Conservation (phyloP, 1,139 yeast genomes). For the Candida sojae region DNA sequence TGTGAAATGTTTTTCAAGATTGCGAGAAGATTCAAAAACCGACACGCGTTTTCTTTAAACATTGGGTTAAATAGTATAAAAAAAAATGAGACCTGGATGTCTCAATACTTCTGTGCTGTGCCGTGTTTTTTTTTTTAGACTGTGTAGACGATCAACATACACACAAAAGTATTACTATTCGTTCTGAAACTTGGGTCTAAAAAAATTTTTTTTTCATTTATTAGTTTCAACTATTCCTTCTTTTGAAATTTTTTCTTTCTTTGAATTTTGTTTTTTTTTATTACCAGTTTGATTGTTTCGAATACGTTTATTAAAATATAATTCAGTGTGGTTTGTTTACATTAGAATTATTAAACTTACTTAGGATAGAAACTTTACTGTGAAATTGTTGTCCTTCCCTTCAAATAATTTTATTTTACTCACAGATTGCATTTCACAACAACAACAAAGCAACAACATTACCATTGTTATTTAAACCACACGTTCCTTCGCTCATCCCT, state of each 20-base stretch:
- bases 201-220: not conserved
- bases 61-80: no score
- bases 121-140: not conserved
- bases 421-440: no score
- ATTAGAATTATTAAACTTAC: no score
- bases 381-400: no score
- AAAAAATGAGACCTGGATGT: no score
- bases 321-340: no score
- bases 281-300: not conserved
- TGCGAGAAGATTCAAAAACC: constrained; percentile 1
- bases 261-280: not conserved
- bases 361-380: no score
- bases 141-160: not conserved
- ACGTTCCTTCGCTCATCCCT: constrained; percentile 1
- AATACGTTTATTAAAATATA: no score
- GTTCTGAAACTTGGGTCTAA: not conserved
- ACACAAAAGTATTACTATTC: not conserved
- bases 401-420: no score
- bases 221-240: not conserved
- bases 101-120: not conserved
- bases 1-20: not conserved
- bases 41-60: constrained; percentile 7
- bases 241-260: not conserved
- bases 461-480: not conserved
- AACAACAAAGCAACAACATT: not conserved